A percentile compares a stretch with the other conserved stretches of the same genome.
These are phyloP conservation scores for Gymnopilus dilepis DNA, from an alignment of 768 basidiomycete species.

Conservation along the genomic window DNA sequence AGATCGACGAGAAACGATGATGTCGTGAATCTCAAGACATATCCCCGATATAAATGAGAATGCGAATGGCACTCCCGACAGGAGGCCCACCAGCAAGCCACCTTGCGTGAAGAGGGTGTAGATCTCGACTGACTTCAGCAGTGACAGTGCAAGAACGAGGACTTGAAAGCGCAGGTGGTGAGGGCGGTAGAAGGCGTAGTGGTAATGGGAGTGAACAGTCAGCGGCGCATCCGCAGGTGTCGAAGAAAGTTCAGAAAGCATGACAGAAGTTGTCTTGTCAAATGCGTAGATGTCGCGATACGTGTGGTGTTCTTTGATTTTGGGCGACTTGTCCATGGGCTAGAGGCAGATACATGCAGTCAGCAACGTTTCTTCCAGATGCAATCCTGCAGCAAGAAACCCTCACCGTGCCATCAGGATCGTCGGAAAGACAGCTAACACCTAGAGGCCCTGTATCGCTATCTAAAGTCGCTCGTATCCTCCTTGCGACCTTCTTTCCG, in stretches of 20 bases:
- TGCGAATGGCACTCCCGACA: neutral
- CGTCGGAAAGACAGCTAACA: conserved; percentile 3
- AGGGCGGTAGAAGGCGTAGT: conserved; percentile 7
- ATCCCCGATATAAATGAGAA: neutral
- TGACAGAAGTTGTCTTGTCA: conserved; percentile 2
- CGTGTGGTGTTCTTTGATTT: conserved; percentile 5
- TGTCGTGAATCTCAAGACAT: conserved; percentile 18
- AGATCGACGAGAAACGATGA: conserved; percentile 8
- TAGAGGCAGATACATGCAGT: neutral
- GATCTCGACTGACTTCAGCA: neutral
- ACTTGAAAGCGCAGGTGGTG: conserved; percentile 8
- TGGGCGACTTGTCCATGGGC: neutral
- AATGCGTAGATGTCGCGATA: conserved; percentile 9
- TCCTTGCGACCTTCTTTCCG: conserved; percentile 4
- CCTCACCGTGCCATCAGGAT: conserved; percentile 5
- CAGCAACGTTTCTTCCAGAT: neutral
- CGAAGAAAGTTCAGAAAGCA: conserved; percentile 7
- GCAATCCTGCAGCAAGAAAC: neutral
- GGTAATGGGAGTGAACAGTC: conserved; percentile 1
- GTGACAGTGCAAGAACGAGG: neutral
- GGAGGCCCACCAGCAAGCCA: neutral
- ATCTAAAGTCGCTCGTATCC: neutral
- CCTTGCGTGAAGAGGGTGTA: neutral
- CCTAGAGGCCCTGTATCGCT: neutral
- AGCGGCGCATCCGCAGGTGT: neutral